These are phyloP conservation scores for Eucalyptus albens DNA, from an alignment of 345 rosid species.

Conservation along the genomic window DNA sequence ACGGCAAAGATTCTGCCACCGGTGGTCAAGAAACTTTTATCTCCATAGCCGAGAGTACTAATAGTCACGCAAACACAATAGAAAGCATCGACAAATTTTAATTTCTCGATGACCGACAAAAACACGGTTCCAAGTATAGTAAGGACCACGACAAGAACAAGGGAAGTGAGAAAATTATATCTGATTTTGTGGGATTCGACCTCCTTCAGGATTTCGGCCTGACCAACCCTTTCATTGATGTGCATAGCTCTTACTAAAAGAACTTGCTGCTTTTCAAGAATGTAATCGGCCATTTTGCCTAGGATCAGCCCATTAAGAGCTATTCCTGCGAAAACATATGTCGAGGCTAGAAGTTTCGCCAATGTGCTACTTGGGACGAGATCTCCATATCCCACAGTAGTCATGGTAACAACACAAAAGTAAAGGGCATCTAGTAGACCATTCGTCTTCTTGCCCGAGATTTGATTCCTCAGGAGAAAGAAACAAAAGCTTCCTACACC, in stretches of 20 bases:
- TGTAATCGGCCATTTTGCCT: constrained; percentile 39
- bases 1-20: constrained; percentile 35
- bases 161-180: constrained; percentile 13
- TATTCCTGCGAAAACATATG: constrained; percentile 36
- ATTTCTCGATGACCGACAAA: constrained; percentile 11
- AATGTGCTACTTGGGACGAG: constrained; percentile 29
- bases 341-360: constrained; percentile 30
- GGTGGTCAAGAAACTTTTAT: constrained; percentile 33
- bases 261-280: constrained; percentile 36
- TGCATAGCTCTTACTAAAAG: constrained; percentile 28
- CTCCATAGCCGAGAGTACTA: constrained; percentile 51
- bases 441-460: constrained; percentile 37
- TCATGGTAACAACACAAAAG: constrained; percentile 50
- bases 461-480: constrained; percentile 21
- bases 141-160: constrained; percentile 10
- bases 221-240: constrained; percentile 1
- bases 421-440: constrained; percentile 37
- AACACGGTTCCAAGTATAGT: constrained; percentile 14
- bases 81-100: constrained; percentile 25
- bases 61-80: constrained; percentile 47
- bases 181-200: constrained; percentile 13
- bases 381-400: constrained; percentile 56
- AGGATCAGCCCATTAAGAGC: constrained; percentile 29
- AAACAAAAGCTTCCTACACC: constrained; percentile 29
- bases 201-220: constrained; percentile 3